Evolutionary conservation across 1,284 basidiomycete genomes (phyloP).

Genomic region (Ustilago nuda): DNA sequence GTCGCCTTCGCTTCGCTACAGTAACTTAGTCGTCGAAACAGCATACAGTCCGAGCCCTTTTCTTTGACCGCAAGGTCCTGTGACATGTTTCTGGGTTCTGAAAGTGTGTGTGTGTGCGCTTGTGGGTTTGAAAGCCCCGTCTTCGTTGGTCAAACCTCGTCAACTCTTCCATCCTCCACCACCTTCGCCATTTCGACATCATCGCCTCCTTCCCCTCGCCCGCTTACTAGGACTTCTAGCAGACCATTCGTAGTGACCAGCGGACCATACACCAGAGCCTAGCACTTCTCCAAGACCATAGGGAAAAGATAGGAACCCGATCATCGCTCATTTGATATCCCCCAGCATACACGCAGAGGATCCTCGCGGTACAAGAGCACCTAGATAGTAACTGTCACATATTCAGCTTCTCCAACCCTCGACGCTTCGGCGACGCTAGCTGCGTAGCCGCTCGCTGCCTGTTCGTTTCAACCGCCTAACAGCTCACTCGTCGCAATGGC

Average conservation of each 20-base stretch:
- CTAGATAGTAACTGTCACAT: too few relatives aligned
- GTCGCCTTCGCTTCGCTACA: neutral
- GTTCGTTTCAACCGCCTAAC: neutral
- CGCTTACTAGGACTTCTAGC: neutral
- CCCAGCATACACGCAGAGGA: too few relatives aligned
- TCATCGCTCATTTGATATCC: too few relatives aligned
- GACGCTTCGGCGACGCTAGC: neutral
- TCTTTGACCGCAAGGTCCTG: neutral
- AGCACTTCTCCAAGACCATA: too few relatives aligned
- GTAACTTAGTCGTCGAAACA: neutral
- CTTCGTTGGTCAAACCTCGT: neutral
- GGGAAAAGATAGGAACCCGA: too few relatives aligned
- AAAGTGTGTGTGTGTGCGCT: neutral
- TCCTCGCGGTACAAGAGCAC: too few relatives aligned
- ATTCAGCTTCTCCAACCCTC: neutral
- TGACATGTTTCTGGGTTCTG: neutral
- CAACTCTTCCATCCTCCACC: neutral
- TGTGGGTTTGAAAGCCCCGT: neutral
- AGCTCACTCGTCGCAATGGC: conserved; percentile 11
- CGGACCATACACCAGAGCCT: too few relatives aligned
- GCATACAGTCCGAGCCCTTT: neutral
- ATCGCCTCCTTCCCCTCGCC: neutral
- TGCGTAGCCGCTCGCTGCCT: neutral
- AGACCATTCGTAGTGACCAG: neutral
- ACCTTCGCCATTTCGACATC: neutral